Evolutionary conservation across 306 rosid species (phyloP).

Genomic region (Hylodesmum podocarpum): DNA sequence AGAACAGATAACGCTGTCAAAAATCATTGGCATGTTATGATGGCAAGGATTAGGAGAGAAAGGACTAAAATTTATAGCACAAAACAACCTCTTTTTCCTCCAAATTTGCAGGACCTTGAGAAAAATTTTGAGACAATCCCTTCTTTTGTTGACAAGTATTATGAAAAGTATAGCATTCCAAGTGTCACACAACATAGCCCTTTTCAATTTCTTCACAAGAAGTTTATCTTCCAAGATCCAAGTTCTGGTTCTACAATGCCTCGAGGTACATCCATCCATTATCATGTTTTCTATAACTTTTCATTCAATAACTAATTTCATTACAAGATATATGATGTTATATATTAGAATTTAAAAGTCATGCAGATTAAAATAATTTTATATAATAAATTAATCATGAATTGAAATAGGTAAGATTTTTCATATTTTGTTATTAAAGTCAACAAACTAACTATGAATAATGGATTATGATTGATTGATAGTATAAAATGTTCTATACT

Average conservation of each 20-base stretch:
- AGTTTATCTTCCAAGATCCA: constrained; percentile 34
- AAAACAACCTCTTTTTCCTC: constrained; percentile 36
- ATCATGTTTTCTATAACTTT: not conserved
- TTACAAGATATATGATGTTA: not conserved
- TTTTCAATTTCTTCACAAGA: constrained; percentile 40
- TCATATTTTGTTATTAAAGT: too few species aligned
- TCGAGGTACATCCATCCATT: constrained; percentile 36
- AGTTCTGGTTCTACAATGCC: constrained; percentile 34
- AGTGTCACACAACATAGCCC: constrained; percentile 16
- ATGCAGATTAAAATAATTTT: too few species aligned
- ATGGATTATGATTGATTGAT: too few species aligned
- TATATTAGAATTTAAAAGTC: too few species aligned
- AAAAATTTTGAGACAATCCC: constrained; percentile 23
- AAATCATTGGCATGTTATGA: constrained; percentile 98
- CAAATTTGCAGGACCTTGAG: constrained; percentile 22
- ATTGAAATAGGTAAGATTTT: too few species aligned
- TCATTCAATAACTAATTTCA: not conserved
- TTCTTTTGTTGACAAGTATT: constrained; percentile 43
- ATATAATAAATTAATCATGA: too few species aligned
- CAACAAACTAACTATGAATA: too few species aligned
- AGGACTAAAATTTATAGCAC: constrained; percentile 51
- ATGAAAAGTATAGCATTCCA: constrained; percentile 28
- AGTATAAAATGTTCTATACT: too few species aligned
- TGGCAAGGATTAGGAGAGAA: constrained; percentile 74
- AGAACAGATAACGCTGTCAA: constrained; percentile 94